Evolutionary conservation across 2,329 filamentous ascomycete genomes (phyloP).

Genomic region (Penicillium glabrum): DNA sequence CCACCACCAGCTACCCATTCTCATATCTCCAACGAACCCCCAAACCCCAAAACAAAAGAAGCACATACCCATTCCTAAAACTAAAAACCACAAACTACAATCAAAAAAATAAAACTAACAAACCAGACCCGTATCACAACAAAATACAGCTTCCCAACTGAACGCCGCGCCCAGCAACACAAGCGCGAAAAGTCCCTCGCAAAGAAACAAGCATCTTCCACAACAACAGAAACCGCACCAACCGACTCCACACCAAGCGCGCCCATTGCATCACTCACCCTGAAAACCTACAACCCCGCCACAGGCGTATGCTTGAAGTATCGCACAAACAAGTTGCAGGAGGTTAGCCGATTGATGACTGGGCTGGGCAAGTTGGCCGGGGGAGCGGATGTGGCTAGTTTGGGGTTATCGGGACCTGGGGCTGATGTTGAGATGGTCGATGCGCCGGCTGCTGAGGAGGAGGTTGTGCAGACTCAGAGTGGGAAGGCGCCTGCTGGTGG

Average conservation of each 20-base stretch:
- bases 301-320: constrained; percentile 87
- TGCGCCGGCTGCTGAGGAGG: constrained; percentile 31
- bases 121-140: constrained; percentile 83
- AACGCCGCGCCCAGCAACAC: constrained; percentile 24
- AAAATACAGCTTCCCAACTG: constrained; percentile 71
- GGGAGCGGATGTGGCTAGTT: constrained; percentile 62
- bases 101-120: background rate
- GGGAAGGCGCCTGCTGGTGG: constrained; percentile 31
- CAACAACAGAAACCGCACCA: constrained; percentile 24
- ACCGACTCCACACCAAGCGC: constrained; percentile 51
- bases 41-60: background rate
- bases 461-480: constrained; percentile 36
- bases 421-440: constrained; percentile 36
- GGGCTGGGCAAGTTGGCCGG: constrained; percentile 74
- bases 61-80: background rate
- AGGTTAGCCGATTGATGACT: constrained; percentile 79
- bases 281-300: constrained; percentile 86
- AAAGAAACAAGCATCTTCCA: constrained; percentile 20
- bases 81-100: background rate
- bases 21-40: background rate
- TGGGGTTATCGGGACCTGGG: constrained; percentile 31
- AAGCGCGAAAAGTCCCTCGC: constrained; percentile 31
- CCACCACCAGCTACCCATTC: background rate
- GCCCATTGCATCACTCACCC: constrained; percentile 67
- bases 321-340: constrained; percentile 71